A percentile compares a stretch with the other conserved stretches of the same genome.
phyloP scores from a whole-genome alignment of 345 rosid genomes.

The Melaleuca quinquenervia region DNA sequence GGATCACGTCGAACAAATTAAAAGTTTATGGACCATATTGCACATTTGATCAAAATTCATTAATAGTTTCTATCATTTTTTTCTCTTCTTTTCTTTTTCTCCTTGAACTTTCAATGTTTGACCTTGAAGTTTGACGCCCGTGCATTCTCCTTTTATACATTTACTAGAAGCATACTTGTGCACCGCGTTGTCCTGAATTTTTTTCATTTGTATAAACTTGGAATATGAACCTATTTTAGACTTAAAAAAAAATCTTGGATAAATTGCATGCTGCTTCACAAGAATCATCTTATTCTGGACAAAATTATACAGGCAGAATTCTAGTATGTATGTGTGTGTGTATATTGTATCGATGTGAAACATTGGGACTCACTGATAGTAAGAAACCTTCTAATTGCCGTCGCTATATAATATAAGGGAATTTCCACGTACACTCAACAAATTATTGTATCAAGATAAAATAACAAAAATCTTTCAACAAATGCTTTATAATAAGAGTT shows the following conservation, averaged over 20 bases:
- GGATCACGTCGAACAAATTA: no score
- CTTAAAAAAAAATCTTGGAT: not conserved
- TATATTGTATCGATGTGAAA: not conserved
- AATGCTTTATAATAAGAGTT: not conserved
- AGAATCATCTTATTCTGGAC: not conserved
- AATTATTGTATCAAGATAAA: not conserved
- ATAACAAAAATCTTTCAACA: not conserved
- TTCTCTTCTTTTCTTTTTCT: not conserved
- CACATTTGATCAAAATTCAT: no score
- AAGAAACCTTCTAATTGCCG: not conserved
- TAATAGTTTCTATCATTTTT: no score
- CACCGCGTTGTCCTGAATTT: not conserved
- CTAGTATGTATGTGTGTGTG: no score
- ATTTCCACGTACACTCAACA: not conserved
- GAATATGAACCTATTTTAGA: not conserved
- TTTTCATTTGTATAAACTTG: not conserved
- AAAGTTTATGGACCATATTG: no score
- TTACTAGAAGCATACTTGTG: no score
- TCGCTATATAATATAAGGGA: not conserved
- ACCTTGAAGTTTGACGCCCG: not conserved
- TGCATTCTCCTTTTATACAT: not conserved
- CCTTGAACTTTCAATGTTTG: not conserved
- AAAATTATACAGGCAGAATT: not conserved
- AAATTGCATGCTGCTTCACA: not conserved
- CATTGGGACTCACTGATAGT: not conserved